Conservation (phyloP, 2,329 filamentous ascomycete genomes). For the Pseudogymnoascus pannorum region DNA sequence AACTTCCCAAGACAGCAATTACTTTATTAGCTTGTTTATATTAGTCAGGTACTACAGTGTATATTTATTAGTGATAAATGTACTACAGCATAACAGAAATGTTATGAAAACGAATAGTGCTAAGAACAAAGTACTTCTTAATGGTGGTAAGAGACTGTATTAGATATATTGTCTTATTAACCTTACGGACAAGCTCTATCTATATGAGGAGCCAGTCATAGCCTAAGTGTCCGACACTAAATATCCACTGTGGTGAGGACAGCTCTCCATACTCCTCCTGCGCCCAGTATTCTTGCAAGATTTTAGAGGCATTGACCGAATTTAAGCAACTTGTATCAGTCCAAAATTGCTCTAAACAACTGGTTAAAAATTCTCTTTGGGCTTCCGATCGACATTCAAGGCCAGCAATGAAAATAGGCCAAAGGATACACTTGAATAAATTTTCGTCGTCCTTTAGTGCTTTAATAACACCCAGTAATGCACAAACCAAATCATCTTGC, state of each 20-base stretch:
- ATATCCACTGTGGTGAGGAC: not conserved
- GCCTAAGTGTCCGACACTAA: not conserved
- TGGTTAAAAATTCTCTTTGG: constrained; percentile 20
- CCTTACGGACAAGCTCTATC: not conserved
- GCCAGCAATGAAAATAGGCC: constrained; percentile 32
- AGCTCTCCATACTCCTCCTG: constrained; percentile 13
- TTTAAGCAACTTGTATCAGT: constrained; percentile 16
- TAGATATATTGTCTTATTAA: not conserved
- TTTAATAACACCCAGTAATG: constrained; percentile 24
- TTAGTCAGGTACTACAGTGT: not conserved
- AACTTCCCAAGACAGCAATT: not conserved
- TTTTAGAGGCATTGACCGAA: constrained; percentile 14
- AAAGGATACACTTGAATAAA: constrained; percentile 28
- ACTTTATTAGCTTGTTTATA: not conserved
- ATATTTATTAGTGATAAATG: not conserved
- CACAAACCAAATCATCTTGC: constrained; percentile 19
- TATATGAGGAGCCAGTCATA: not conserved
- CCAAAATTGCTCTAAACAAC: not conserved
- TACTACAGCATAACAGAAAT: not conserved
- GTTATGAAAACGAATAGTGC: not conserved
- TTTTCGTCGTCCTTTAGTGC: constrained; percentile 16
- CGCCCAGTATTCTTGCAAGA: constrained; percentile 17
- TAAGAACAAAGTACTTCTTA: not conserved
- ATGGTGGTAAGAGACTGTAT: not conserved
- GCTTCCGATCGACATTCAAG: constrained; percentile 24